Evolutionary conservation across 306 rosid species (phyloP), one percentile per base, ranked within the genome.

Genomic region (Lathyrus tuberosus): DNA sequence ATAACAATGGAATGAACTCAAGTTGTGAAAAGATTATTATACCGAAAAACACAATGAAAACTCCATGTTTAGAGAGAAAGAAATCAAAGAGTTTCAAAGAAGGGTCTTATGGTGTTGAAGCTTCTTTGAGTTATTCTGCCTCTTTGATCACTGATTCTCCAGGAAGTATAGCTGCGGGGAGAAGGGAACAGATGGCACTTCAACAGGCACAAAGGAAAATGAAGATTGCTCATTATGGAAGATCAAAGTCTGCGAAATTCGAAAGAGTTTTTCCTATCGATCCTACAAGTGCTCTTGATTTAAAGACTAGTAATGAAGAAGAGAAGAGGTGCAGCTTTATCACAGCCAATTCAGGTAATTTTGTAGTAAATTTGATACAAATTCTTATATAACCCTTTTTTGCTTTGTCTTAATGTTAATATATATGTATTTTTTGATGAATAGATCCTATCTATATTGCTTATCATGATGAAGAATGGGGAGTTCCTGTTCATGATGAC

Each of bases 401-500:
- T 54, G 7, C 0, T 72, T 73, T 65, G 44, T 41, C 15, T 59
- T 35, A 12, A 43, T 30, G 41, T 47, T 78, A 12, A 66, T 65
- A 3, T 71, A 2, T 64, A 46, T 51, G 40, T 73, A 26, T 65
- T 62, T 70, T 85, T 37, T 67, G 77, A 62, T 73, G 0, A 56
- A 48, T 24, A 95, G 99, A 91, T 89, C 95, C 97, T 48, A 77
- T 95, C 75, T 95, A 95, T 84, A 83, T 94, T 79, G 96, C 97
- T 71, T 95, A 95, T 82, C 99, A 95, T 77, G 99, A 95, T 76
- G 85, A 95, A 82, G 99, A 95, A 81, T 95, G 99, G 99, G 99
- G 99, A 43, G 99, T 91, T 80, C 97, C 99, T 40, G 84, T 91
- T 78, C 95, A 86, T 77, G 97, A 95, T 80, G 99, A 95, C 92